A percentile compares a stretch with the other conserved stretches of the same genome.
phyloP scores from a whole-genome alignment of 805 yeast species.

The Pichia insulana region DNA sequence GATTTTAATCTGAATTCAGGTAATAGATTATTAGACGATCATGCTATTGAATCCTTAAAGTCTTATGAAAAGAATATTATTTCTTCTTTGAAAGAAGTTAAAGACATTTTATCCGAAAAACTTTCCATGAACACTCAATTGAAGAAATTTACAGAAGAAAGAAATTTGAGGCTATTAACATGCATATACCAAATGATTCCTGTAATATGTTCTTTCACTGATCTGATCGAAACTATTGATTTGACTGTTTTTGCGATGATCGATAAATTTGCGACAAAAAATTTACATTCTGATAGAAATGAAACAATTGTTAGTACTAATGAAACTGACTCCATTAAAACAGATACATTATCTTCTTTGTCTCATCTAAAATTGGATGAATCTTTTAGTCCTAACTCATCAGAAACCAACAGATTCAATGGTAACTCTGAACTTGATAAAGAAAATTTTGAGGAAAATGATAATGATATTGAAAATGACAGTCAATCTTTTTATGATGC shows the following conservation, averaged over 20 bases:
- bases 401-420: not conserved
- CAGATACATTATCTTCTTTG: not conserved
- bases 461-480: slow-evolving; percentile 9
- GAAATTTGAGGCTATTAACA: slow-evolving; percentile 47
- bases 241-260: slow-evolving; percentile 41
- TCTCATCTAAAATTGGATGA: not conserved
- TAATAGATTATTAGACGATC: slow-evolving; percentile 43
- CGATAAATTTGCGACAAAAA: slow-evolving; percentile 18
- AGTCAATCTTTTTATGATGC: slow-evolving; percentile 26
- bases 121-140: slow-evolving; percentile 20
- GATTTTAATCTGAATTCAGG: slow-evolving; percentile 15
- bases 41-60: slow-evolving; percentile 33
- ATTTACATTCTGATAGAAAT: slow-evolving; percentile 9
- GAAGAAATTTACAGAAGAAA: slow-evolving; percentile 23
- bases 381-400: not conserved
- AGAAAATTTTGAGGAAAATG: slow-evolving; percentile 3
- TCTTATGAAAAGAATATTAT: slow-evolving; percentile 31
- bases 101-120: slow-evolving; percentile 34
- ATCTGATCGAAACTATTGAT: slow-evolving; percentile 52
- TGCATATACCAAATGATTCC: slow-evolving; percentile 46
- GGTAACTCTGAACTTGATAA: slow-evolving; percentile 9
- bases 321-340: not conserved
- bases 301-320: slow-evolving; percentile 12
- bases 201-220: slow-evolving; percentile 39
- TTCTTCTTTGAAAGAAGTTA: slow-evolving; percentile 33